Conservation (phyloP, 192 early-diverging fungal species). For the Diversispora eburnea region DNA sequence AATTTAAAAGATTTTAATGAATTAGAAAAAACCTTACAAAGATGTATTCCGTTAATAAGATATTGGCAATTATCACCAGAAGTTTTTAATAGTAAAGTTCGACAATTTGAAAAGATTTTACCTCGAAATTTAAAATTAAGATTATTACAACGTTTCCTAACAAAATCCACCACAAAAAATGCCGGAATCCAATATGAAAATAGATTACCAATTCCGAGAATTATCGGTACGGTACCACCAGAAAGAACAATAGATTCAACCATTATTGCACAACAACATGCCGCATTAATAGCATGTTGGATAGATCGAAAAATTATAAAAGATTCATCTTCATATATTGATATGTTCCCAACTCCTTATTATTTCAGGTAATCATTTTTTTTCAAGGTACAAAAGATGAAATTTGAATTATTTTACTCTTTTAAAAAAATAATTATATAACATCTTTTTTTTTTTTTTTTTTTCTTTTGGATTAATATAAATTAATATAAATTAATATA, state of each 20-base stretch:
- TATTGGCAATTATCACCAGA: conserved; percentile 16
- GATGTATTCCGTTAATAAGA: conserved; percentile 26
- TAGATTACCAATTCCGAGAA: background rate
- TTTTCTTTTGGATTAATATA: no score
- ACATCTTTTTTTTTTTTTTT: background rate
- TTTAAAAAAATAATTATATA: conserved; percentile 8
- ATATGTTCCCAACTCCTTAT: conserved; percentile 12
- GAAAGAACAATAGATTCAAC: conserved; percentile 26
- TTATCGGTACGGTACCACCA: background rate
- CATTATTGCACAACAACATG: conserved; percentile 25
- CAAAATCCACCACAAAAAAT: background rate
- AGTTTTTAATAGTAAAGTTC: conserved; percentile 24
- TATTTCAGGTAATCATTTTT: conserved; percentile 15
- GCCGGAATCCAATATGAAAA: no score
- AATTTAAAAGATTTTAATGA: conserved; percentile 1
- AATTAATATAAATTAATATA: background rate
- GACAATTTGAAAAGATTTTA: conserved; percentile 18
- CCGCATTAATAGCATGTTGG: conserved; percentile 25
- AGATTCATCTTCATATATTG: background rate
- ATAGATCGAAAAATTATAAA: conserved; percentile 20
- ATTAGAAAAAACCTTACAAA: conserved; percentile 21
- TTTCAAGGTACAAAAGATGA: no score
- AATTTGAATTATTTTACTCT: no score
- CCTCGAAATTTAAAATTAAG: conserved; percentile 11
- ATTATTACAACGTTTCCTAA: conserved; percentile 15